Conservation (phyloP, 1,139 yeast genomes). For the Magnusiomyces paraingens region DNA sequence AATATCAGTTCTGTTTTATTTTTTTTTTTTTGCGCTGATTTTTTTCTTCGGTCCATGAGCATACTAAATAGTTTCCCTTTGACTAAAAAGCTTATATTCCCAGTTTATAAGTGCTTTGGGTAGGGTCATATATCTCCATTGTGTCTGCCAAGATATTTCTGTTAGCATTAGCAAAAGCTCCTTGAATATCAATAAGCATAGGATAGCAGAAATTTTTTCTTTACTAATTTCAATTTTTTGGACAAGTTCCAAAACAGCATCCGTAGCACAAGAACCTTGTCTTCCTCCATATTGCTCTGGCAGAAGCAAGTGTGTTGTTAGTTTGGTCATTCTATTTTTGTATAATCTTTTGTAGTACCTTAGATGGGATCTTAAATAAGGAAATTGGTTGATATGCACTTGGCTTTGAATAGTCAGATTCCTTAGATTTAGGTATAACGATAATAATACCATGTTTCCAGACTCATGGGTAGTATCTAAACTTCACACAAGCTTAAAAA, state of each 20-base stretch:
- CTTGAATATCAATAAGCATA: conserved; percentile 18
- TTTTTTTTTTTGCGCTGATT: too few species aligned
- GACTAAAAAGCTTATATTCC: too few species aligned
- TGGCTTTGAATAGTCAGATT: conserved; percentile 3
- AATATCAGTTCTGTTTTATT: too few species aligned
- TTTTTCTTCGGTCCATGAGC: too few species aligned
- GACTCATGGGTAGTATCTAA: conserved; percentile 4
- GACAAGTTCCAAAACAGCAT: conserved; percentile 14
- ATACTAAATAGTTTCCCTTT: too few species aligned
- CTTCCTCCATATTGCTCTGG: conserved; percentile 15
- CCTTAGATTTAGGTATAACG: conserved; percentile 9
- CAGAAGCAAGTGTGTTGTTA: conserved; percentile 8
- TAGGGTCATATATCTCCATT: too few species aligned
- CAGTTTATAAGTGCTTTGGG: too few species aligned
- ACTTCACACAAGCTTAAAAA: background rate
- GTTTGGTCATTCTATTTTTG: conserved; percentile 7
- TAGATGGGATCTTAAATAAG: conserved; percentile 13
- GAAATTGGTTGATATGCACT: conserved; percentile 15
- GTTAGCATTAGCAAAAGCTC: conserved; percentile 19
- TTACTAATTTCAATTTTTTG: conserved; percentile 6
- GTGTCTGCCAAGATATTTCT: conserved; percentile 13
- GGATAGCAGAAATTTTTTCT: conserved; percentile 7
- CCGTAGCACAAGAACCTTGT: conserved; percentile 14
- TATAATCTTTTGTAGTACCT: conserved; percentile 15
- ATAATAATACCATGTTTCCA: conserved; percentile 1